phyloP scores from a whole-genome alignment of 345 rosid genomes.

The Gossypium thurberi region DNA sequence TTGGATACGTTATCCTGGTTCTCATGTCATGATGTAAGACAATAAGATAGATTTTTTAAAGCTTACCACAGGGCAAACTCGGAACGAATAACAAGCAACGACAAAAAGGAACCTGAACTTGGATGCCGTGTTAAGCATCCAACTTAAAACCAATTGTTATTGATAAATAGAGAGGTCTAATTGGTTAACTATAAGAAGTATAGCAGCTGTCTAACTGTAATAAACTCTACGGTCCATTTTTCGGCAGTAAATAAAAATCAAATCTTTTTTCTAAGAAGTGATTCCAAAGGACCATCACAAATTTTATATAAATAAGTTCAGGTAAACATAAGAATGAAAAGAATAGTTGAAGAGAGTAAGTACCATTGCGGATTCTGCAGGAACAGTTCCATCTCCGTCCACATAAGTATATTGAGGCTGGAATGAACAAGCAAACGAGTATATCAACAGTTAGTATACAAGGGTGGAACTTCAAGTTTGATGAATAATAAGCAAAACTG shows the following conservation, averaged over 20 bases:
- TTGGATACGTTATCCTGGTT: neutral
- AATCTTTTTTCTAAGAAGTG: neutral
- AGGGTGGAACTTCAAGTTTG: neutral
- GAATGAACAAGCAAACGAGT: conserved; percentile 9
- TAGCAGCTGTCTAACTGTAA: neutral
- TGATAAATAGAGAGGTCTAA: no score
- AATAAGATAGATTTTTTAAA: neutral
- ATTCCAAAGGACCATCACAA: neutral
- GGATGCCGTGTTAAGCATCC: no score
- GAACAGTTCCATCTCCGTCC: conserved; percentile 96
- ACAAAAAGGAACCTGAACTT: no score
- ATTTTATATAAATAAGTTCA: neutral
- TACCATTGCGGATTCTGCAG: conserved; percentile 79
- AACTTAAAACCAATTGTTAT: no score
- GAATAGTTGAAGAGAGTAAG: conserved; percentile 20
- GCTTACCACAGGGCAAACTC: no score
- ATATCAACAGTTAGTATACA: neutral
- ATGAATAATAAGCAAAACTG: neutral
- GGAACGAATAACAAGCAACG: no score
- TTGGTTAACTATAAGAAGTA: neutral
- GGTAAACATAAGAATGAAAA: conserved; percentile 12
- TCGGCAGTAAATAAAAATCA: neutral
- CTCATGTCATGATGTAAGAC: neutral
- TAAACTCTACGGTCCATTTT: neutral
- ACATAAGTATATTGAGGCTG: conserved; percentile 76